Evolutionary conservation across 441 rosid genomes (phyloP).

Genomic region (Kokia cookei): DNA sequence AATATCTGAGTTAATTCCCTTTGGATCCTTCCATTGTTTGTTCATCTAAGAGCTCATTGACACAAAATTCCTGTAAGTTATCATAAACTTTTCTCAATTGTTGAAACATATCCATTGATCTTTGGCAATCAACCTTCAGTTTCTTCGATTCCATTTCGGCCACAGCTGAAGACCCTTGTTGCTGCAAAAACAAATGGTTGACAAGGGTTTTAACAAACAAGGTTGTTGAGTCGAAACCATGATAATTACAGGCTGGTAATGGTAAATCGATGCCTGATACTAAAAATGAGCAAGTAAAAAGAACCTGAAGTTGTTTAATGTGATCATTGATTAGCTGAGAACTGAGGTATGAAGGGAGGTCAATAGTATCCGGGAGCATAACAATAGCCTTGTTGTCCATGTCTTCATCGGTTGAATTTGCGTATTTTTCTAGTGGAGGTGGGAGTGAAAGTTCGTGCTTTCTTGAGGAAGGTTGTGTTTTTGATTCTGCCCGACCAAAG

Average conservation of each 20-base stretch:
- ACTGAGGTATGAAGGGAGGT: conserved; percentile 27
- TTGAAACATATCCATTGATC: conserved; percentile 34
- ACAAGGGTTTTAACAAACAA: not conserved
- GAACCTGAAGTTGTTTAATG: conserved; percentile 70
- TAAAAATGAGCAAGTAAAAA: not conserved
- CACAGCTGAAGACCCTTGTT: conserved; percentile 51
- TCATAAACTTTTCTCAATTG: conserved; percentile 63
- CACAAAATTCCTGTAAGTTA: conserved; percentile 47
- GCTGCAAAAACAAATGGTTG: conserved; percentile 22
- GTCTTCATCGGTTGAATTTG: conserved; percentile 34
- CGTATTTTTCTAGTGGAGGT: conserved; percentile 59
- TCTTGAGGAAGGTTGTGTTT: conserved; percentile 37
- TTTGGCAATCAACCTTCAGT: conserved; percentile 41
- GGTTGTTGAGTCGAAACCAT: not conserved
- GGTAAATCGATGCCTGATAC: too few relatives aligned
- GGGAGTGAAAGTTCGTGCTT: conserved; percentile 40
- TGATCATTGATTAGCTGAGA: conserved; percentile 43
- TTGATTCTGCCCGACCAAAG: conserved; percentile 16
- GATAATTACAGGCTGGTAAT: not conserved
- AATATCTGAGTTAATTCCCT: conserved; percentile 2
- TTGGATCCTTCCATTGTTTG: conserved; percentile 16
- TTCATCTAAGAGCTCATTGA: conserved; percentile 44
- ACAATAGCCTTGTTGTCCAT: conserved; percentile 24
- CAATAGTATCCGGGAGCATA: conserved; percentile 25
- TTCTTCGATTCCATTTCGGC: conserved; percentile 49